Base-by-base conservation (phyloP, 2,329 filamentous ascomycete species). In the Nigrospora oryzae region DNA sequence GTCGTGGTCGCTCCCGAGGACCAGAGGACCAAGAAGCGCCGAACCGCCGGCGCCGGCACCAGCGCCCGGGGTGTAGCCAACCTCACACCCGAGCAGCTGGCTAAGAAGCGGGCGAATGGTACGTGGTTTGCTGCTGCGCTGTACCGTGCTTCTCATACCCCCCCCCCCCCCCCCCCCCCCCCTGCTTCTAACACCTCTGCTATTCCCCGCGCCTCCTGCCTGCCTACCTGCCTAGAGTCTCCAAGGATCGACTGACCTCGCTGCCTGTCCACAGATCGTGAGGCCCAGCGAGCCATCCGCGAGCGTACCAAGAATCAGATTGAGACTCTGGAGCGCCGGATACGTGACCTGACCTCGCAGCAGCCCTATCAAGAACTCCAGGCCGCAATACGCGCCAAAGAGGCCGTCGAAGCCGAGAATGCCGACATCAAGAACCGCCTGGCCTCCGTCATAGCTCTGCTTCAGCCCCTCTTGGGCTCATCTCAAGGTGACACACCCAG, bases 351-450 rank as follows among this genome's bases (percentile, higher is more conserved):
- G 53, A 86, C 86, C 46, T 83, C 77, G 46, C 84, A 89, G 65
- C 82, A 90, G 62, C 87, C 88, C 0, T 90, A 89, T 55, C 83
- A 87, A 59, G 89, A 95, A 59, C 75, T 95, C 16, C 87, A 94
- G 63, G 72, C 79, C 28, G 86, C 81, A 11, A 64, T 91, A 45
- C 74, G 79, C 31, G 82, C 89, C 63, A 90, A 89, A 68, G 85
- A 91, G 58, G 75, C 77, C 13, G 79, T 89, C 43, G 79, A 89
- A 66, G 78, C 79, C 31, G 88, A 95, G 66, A 91, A 93, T 67
- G 77, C 79, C 49, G 85, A 90, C 51, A 83, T 94, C 51, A 83
- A 81, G 57, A 73, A 77, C 58, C 77, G 81, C 31, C 66, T 95
- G 53, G 74, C 79, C 46, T 73, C 75, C 31, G 76, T 89, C 35